Evolutionary conservation across 148 eudicot species (phyloP), one percentile per base, ranked within the genome.

Genomic region (Rhododendron molle): DNA sequence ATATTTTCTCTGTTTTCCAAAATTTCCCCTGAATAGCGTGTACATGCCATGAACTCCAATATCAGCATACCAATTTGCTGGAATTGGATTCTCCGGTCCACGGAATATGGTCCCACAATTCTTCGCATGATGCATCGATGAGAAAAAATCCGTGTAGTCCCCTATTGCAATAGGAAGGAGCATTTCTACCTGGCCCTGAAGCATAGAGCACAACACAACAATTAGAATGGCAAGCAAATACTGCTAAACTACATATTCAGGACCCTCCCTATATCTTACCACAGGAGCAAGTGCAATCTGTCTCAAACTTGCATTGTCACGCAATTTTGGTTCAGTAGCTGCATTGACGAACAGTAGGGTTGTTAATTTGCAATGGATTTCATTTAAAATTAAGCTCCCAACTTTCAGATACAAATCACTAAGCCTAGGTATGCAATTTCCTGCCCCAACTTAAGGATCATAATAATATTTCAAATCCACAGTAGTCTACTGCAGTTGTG

Each of bases 91-190:
- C 72, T 94, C 91, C 52, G 98, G 93, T 83, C 98, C 98, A 44
- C 98, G 95, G 73, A 95, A 97, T 79, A 96, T 94, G 69, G 89
- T 83, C 72, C 98, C 98, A 85, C 98, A 96, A 86, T 96, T 96
- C 88, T 85, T 94, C 4, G 97, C 98, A 83, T 96, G 98, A 92
- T 94, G 93, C 91, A 91, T 89, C 38, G 98, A 97, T 73, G 98
- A 90, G 83, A 97, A 97, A 91, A 97, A 97, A 89, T 97, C 99
- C 0, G 99, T 92, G 84, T 95, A 97, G 86, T 97, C 99, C 83
- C 99, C 98, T 84, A 96, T 92, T 4, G 90, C 91, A 83, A 90
- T 85, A 71, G 98, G 98, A 91, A 96, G 91, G 89, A 96, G 93
- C 97, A 93, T 91, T 89, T 93, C 93, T 85, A 94, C 97, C 90